Evolutionary conservation across 2,329 filamentous ascomycete genomes (phyloP), one percentile per base, ranked within the genome.

Genomic region (Pseudocercospora fijiensis): DNA sequence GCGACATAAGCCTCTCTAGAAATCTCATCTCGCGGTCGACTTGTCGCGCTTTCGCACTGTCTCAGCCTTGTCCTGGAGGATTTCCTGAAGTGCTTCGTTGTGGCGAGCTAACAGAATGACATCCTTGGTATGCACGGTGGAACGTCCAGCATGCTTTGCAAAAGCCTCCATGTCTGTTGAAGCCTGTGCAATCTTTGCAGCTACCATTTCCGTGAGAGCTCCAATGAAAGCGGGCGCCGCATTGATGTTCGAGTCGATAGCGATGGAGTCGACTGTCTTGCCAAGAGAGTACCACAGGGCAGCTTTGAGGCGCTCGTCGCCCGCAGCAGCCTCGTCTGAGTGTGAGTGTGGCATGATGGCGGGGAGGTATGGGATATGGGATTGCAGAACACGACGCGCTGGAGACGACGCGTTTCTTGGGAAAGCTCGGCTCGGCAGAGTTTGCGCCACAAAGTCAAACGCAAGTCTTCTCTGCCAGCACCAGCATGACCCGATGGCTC

Each of bases 261-360:
- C 89, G 75, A 96, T 90, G 69, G 94, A 88, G 76, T 98, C 94
- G 67, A 96, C 90, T 65, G 96, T 94, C 75, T 92, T 90, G 69
- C 91, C 91, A 64, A 96, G 86, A 24, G 88, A 86, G 73, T 89
- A 89, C 92, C 92, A 96, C 24, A 96, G 85, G 13, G 90, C 90
- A 37, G 90, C 87, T 81, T 96, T 96, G 72, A 95, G 85, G 67
- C 89, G 88, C 89, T 96, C 73, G 58, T 74, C 69, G 58, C 72
- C 70, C 16, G 47, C 62, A 18, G 58, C 65, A 22, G 66, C 60
- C 30, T 67, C 52, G 49, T 62, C 59, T 11, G 60, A 57, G 49
- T 41, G 37, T 30, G 28, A 30, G 45, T 20, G 20, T 24, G 51
- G 24, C 60, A 63, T 63, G 51, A 30, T 49, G 61, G 57, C 61